A percentile compares a stretch with the other conserved stretches of the same genome.
These are phyloP conservation scores for Gnomoniopsis sp. DNA, from an alignment of 2,329 filamentous ascomycete species.

Conservation along the genomic window DNA sequence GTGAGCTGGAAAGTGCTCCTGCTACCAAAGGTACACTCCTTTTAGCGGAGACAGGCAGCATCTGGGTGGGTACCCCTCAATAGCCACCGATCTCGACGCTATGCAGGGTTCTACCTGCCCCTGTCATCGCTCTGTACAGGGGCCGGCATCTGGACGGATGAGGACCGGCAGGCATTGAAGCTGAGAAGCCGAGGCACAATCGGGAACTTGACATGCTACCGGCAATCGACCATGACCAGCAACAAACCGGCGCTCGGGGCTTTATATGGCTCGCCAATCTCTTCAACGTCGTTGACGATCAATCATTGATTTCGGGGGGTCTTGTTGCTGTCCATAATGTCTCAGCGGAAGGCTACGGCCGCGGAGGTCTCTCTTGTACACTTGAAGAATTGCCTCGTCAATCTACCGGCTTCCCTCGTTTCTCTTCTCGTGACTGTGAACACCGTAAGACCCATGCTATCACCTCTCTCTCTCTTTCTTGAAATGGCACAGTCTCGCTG, in stretches of 20 bases:
- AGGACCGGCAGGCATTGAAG: background rate
- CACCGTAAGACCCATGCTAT: constrained; percentile 58
- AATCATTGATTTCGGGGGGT: background rate
- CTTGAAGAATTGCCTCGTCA: constrained; percentile 92
- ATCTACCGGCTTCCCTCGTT: constrained; percentile 81
- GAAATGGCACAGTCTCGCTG: background rate
- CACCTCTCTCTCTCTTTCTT: background rate
- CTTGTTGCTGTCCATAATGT: constrained; percentile 25
- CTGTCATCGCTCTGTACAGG: background rate
- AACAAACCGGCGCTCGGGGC: background rate
- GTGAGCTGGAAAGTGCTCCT: background rate
- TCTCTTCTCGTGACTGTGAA: constrained; percentile 85
- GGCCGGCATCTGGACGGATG: background rate
- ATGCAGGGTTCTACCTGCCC: background rate
- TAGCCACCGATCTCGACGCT: background rate
- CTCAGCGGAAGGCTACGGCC: constrained; percentile 49
- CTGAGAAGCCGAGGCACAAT: constrained; percentile 3
- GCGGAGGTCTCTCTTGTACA: constrained; percentile 84
- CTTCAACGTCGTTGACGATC: background rate
- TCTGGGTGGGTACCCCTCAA: background rate
- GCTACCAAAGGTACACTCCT: background rate
- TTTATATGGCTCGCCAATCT: background rate
- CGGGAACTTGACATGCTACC: background rate
- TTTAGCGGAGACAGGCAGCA: background rate
- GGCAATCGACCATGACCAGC: background rate